Percentiles rank a stretch among this genome's conserved stretches.
Conservation (phyloP, 1,284 basidiomycete species). For the Ceratobasidium sp. region DNA sequence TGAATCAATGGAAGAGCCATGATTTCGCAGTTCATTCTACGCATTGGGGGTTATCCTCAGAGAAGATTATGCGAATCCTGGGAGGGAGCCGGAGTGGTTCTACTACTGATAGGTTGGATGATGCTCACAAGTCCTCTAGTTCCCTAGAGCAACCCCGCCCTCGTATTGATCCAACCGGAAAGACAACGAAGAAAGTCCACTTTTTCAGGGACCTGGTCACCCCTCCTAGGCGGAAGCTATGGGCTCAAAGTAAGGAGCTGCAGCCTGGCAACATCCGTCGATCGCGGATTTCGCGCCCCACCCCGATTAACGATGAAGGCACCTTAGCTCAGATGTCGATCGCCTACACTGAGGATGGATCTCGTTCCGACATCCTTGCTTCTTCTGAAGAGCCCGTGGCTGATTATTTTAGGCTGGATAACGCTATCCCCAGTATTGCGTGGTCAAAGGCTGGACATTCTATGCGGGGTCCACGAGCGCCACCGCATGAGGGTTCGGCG, state of each 20-base stretch:
- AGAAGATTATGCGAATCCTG: constrained; percentile 34
- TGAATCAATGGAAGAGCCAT: constrained; percentile 28
- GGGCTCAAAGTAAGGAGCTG: constrained; percentile 5
- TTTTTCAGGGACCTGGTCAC: constrained; percentile 22
- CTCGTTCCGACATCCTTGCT: constrained; percentile 5
- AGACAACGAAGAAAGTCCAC: constrained; percentile 17
- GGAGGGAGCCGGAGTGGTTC: constrained; percentile 11
- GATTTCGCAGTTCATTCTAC: no score
- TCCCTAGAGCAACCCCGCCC: background rate
- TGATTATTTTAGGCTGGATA: constrained; percentile 16
- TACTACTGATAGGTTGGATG: background rate
- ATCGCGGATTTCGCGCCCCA: constrained; percentile 40
- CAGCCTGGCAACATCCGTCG: constrained; percentile 27
- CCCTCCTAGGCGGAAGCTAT: constrained; percentile 22
- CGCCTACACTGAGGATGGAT: constrained; percentile 25
- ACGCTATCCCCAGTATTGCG: constrained; percentile 3
- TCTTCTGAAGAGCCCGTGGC: background rate
- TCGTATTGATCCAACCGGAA: background rate
- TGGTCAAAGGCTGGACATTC: constrained; percentile 8
- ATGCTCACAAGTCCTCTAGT: background rate
- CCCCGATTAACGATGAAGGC: constrained; percentile 29
- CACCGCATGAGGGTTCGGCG: constrained; percentile 12
- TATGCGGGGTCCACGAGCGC: background rate
- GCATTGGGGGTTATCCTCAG: no score
- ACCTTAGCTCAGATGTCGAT: constrained; percentile 19